Conservation (phyloP, 441 rosid species). For the Adansonia gregorii region DNA sequence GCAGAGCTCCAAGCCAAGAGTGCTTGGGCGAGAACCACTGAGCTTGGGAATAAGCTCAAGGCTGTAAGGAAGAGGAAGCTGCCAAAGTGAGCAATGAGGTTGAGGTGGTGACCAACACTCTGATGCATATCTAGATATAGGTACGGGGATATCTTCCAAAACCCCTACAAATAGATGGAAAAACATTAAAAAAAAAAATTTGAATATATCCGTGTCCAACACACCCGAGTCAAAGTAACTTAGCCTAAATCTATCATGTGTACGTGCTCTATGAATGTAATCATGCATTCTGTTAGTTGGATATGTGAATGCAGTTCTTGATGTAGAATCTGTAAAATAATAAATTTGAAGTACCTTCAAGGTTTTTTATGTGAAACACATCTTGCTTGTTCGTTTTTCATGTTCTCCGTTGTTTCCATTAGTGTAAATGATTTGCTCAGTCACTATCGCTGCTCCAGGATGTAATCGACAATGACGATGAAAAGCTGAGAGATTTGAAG, state of each 20-base stretch:
- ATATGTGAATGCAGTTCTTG: neutral
- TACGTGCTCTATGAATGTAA: neutral
- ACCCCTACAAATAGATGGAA: no score
- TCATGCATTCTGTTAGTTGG: neutral
- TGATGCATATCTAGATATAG: neutral
- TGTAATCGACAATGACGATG: constrained; percentile 65
- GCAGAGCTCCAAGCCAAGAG: neutral
- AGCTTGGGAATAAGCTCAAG: constrained; percentile 7
- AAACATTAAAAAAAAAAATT: no score
- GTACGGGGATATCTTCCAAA: no score
- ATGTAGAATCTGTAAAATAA: neutral
- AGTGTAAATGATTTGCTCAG: constrained; percentile 3
- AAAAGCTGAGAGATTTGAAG: constrained; percentile 59
- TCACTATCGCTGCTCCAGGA: constrained; percentile 50
- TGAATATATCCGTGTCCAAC: no score
- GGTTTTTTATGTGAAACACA: constrained; percentile 5
- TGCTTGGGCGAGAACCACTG: neutral
- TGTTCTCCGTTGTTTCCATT: neutral
- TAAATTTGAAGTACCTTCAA: neutral
- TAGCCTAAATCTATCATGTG: no score
- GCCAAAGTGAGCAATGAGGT: neutral
- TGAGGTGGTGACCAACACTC: neutral
- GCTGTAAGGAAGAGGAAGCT: constrained; percentile 1
- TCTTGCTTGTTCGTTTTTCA: neutral
- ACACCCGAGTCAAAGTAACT: no score